phyloP scores from a whole-genome alignment of 192 early-diverging fungal genomes.

The Podila epicladia region DNA sequence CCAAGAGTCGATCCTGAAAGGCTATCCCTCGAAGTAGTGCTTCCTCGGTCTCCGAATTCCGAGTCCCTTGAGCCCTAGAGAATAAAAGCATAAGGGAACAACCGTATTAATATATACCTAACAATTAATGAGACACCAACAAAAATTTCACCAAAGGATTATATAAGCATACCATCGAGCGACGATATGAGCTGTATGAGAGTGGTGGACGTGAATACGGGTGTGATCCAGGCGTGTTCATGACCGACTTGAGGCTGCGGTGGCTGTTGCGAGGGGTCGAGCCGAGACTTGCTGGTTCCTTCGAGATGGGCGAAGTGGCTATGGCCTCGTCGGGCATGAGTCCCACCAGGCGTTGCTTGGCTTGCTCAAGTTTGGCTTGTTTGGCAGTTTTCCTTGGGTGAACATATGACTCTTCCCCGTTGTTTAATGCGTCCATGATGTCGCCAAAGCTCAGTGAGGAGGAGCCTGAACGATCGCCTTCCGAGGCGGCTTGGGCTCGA shows the following conservation, averaged over 20 bases:
- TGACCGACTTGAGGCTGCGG: background rate
- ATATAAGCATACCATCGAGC: constrained; percentile 26
- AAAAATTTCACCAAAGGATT: background rate
- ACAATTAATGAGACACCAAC: background rate
- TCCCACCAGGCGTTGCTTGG: constrained; percentile 18
- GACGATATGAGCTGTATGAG: constrained; percentile 29
- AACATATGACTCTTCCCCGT: constrained; percentile 12
- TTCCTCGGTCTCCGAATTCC: constrained; percentile 46
- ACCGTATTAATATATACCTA: no score
- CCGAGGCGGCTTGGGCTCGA: background rate
- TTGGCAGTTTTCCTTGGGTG: constrained; percentile 3
- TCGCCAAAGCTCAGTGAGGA: constrained; percentile 23
- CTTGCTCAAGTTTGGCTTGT: constrained; percentile 21
- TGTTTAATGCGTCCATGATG: constrained; percentile 25
- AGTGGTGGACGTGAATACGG: constrained; percentile 13
- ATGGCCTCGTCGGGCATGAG: constrained; percentile 1
- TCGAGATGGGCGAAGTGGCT: background rate
- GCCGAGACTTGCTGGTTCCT: background rate
- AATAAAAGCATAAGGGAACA: background rate
- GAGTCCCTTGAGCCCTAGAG: constrained; percentile 34
- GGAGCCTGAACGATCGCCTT: constrained; percentile 4
- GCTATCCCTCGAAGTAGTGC: constrained; percentile 44
- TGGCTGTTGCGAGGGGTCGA: background rate
- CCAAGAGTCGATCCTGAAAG: constrained; percentile 49
- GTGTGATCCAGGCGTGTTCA: constrained; percentile 1